A percentile compares a stretch with the other conserved stretches of the same genome.
Evolutionary conservation across 2,329 filamentous ascomycete species (phyloP).

Genomic region (Exophiala bonariae): DNA sequence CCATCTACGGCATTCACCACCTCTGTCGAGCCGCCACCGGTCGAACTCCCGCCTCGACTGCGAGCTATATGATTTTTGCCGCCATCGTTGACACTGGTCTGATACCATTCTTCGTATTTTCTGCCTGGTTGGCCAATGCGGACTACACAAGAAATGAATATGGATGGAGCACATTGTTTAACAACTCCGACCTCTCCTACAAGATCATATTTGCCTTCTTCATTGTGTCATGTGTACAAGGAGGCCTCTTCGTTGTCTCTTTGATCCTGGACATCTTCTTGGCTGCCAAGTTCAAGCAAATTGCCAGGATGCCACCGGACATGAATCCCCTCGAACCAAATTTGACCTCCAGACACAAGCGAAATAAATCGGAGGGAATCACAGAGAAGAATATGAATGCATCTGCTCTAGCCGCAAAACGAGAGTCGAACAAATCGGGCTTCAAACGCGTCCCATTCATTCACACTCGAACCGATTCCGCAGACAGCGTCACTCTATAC

Average conservation of each 20-base stretch:
- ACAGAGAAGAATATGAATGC: conserved; percentile 63
- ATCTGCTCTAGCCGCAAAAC: conserved; percentile 45
- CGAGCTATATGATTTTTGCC: conserved; percentile 87
- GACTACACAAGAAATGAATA: conserved; percentile 48
- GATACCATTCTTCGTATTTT: conserved; percentile 64
- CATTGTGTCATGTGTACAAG: conserved; percentile 64
- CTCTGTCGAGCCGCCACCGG: conserved; percentile 68
- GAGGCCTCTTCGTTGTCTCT: conserved; percentile 69
- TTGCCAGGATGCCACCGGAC: conserved; percentile 79
- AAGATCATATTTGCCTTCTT: conserved; percentile 68
- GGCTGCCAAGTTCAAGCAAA: conserved; percentile 76
- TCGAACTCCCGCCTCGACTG: conserved; percentile 75
- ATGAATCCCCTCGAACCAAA: conserved; percentile 88
- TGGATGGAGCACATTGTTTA: conserved; percentile 69
- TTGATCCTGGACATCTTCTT: conserved; percentile 73
- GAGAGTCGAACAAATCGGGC: conserved; percentile 23
- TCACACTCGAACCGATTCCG: conserved; percentile 69
- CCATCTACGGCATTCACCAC: conserved; percentile 78
- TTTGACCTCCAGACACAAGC: conserved; percentile 77
- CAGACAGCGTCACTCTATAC: conserved; percentile 45
- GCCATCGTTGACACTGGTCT: conserved; percentile 68
- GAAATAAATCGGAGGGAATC: conserved; percentile 61
- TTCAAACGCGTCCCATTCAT: conserved; percentile 68
- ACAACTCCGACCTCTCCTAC: conserved; percentile 53
- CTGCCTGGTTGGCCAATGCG: conserved; percentile 53